A percentile compares a stretch with the other conserved stretches of the same genome.
These are phyloP conservation scores for Orbilia ellipsospora DNA, from an alignment of 2,329 filamentous ascomycete species.

Conservation along the genomic window DNA sequence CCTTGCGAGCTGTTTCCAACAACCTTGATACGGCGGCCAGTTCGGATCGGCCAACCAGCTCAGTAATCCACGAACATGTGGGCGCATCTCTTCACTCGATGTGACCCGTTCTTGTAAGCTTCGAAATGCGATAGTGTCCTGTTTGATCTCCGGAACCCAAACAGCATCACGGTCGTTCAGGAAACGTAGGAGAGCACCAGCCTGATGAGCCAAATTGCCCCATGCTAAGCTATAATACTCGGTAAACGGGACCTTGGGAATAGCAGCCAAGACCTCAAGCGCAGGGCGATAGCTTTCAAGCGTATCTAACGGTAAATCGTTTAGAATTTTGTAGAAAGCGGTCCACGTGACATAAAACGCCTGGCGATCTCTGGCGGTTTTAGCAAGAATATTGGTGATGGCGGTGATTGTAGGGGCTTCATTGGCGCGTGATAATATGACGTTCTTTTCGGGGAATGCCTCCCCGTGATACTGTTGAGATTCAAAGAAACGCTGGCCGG, in stretches of 20 bases:
- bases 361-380: neutral
- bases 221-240: neutral
- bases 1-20: constrained; percentile 22
- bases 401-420: constrained; percentile 14
- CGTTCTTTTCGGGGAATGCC: neutral
- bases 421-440: neutral
- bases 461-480: neutral
- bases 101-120: constrained; percentile 23
- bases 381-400: neutral
- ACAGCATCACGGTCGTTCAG: constrained; percentile 13
- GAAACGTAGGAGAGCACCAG: constrained; percentile 7
- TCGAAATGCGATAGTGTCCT: constrained; percentile 5
- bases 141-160: constrained; percentile 10
- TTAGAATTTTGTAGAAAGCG: constrained; percentile 5
- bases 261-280: neutral
- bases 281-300: constrained; percentile 8
- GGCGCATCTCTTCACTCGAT: constrained; percentile 9
- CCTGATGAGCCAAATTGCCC: neutral
- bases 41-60: constrained; percentile 24
- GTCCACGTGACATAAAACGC: neutral
- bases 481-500: neutral
- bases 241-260: neutral
- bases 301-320: constrained; percentile 1
- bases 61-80: constrained; percentile 13
- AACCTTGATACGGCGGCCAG: constrained; percentile 19